Evolutionary conservation across 345 rosid genomes (phyloP).

Genomic region (Brassica rapa): DNA sequence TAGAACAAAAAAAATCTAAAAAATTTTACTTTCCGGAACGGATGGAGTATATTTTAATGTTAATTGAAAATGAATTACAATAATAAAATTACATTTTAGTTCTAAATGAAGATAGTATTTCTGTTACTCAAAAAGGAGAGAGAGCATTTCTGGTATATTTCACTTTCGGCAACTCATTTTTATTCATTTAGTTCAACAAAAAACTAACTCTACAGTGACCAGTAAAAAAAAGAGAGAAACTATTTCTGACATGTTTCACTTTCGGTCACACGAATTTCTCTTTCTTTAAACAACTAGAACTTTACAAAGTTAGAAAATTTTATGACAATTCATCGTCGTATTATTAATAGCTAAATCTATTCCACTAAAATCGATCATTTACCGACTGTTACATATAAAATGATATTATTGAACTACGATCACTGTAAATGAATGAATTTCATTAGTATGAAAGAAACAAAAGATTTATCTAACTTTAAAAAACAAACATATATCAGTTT

Average conservation of each 20-base stretch:
- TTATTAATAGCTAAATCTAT: not conserved
- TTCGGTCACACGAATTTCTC: not conserved
- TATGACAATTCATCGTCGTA: not conserved
- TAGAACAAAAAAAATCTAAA: too few relatives aligned
- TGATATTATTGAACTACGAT: not conserved
- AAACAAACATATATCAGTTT: not conserved
- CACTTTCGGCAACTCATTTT: not conserved
- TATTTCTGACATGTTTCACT: not conserved
- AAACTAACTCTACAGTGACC: not conserved
- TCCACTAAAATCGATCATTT: not conserved
- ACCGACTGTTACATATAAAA: not conserved
- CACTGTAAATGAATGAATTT: not conserved
- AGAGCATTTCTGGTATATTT: not conserved
- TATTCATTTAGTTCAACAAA: not conserved
- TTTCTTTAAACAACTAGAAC: not conserved
- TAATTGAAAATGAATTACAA: too few relatives aligned
- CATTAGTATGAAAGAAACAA: not conserved
- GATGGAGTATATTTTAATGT: not conserved
- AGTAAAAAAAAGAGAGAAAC: not conserved
- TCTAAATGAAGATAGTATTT: not conserved
- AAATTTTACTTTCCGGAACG: too few relatives aligned
- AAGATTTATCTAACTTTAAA: not conserved
- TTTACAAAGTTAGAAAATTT: not conserved
- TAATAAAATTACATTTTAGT: not conserved
- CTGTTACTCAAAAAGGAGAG: not conserved